Base-by-base conservation (phyloP, 257 asterid genomes). In the Lantana camara region DNA sequence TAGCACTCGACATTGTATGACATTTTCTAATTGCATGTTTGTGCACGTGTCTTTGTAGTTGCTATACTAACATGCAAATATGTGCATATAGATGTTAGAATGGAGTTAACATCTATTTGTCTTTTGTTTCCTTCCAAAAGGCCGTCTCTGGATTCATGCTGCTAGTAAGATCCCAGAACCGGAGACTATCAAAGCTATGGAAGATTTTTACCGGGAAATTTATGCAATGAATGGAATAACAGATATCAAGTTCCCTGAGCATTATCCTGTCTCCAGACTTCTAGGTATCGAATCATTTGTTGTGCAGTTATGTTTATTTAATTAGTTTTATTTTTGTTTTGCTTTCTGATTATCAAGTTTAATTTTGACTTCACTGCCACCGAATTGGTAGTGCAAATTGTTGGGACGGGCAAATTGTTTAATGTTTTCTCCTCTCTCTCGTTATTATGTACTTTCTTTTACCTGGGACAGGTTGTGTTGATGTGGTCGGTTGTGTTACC, bases 91-190 rank as follows among this genome's bases (percentile, higher is more conserved):
- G 17, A 13, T 40, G 14, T 50, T 35, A 20, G 15, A 45, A 5
- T 9, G 30, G 15, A 15, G 34, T 22, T 51, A 10, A 34, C 15
- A 9, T 27, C 11, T 9, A 30, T 51, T 14, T 17, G 24, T 70
- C n/a, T 60, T 64, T 57, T 71, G 52, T 19, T 54, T 55, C 21
- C 12, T 19, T 55, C 27, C 27, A 22, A 23, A 59, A 93, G 99
- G 97, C 14, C 86, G 96, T 59, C 89, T 94, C 23, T 94, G 99
- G 97, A 94, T 94, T 74, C 99, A 94, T 77, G 97, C 99, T 68
- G 97, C 99, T 64, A 54, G 96, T 55, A 94, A 94, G 80, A 69
- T 86, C 49, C 99, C 99, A 9, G 97, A 94, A 63, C 86, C 82
- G 19, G 95, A 80, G 38, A 90, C 97, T n/a, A 88, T 90, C 63